Evolutionary conservation across 805 yeast species (phyloP).

Genomic region (Metschnikowia aberdeeniae): DNA sequence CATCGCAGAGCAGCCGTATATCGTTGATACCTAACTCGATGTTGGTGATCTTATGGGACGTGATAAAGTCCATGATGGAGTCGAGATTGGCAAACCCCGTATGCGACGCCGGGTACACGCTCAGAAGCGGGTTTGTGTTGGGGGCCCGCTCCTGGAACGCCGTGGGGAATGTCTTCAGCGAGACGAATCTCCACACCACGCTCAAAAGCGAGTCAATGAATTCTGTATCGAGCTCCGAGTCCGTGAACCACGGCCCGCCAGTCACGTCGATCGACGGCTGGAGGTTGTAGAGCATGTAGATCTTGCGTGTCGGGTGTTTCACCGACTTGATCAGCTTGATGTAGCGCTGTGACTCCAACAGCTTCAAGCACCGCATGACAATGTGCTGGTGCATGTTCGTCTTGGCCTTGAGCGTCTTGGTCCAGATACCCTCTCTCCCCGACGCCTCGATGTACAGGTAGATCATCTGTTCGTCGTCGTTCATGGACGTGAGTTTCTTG

Average conservation of each 20-base stretch:
- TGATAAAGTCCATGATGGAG: constrained; percentile 71
- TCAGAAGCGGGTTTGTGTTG: constrained; percentile 39
- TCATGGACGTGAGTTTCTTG: constrained; percentile 68
- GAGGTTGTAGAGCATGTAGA: constrained; percentile 88
- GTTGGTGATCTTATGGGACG: constrained; percentile 66
- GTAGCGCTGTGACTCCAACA: constrained; percentile 72
- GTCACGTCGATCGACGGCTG: constrained; percentile 95
- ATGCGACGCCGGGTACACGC: constrained; percentile 54
- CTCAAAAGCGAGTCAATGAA: constrained; percentile 80
- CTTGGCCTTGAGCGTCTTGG: constrained; percentile 82
- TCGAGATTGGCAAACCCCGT: constrained; percentile 66
- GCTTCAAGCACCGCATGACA: constrained; percentile 77
- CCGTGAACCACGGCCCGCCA: constrained; percentile 99
- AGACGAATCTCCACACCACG: constrained; percentile 84
- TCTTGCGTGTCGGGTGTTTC: constrained; percentile 88
- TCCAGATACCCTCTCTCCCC: constrained; percentile 95
- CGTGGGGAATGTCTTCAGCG: constrained; percentile 70
- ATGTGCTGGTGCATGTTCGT: constrained; percentile 89
- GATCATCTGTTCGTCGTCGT: constrained; percentile 83
- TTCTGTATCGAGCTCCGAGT: constrained; percentile 89
- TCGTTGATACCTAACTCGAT: constrained; percentile 74
- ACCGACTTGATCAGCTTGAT: constrained; percentile 90
- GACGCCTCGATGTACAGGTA: constrained; percentile 89
- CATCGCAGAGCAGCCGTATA: constrained; percentile 81
- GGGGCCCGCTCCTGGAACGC: constrained; percentile 48